A percentile compares a stretch with the other conserved stretches of the same genome.
These are phyloP conservation scores for Desmodesmus armatus DNA, from an alignment of 139 green algal genomes.

Conservation along the genomic window DNA sequence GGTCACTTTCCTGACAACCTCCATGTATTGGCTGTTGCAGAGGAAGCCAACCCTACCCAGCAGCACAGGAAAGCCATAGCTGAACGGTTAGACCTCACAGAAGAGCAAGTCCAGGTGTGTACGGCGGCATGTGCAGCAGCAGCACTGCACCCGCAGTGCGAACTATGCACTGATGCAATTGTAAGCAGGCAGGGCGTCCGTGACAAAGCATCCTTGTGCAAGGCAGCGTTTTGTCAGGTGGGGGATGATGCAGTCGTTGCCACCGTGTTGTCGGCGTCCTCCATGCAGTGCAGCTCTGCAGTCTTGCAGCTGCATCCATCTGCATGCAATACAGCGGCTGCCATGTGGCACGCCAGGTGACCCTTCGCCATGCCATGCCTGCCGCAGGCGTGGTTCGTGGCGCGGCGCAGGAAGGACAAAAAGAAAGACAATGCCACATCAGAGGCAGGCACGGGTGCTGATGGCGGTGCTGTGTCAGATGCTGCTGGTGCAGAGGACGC, in stretches of 20 bases:
- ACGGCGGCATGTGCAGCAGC: not conserved
- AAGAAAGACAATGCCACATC: constrained; percentile 29
- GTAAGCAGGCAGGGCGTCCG: too few relatives aligned
- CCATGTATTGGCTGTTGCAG: constrained; percentile 50
- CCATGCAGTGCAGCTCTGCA: too few relatives aligned
- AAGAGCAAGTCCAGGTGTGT: constrained; percentile 78
- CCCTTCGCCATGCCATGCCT: too few relatives aligned
- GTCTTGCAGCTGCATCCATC: too few relatives aligned
- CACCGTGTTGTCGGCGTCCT: too few relatives aligned
- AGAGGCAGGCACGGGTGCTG: not conserved
- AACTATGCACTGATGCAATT: not conserved
- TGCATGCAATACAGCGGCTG: too few relatives aligned
- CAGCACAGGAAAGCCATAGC: constrained; percentile 70
- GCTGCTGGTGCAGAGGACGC: not conserved
- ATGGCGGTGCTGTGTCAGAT: not conserved
- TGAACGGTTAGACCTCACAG: constrained; percentile 73
- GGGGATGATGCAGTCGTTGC: too few relatives aligned
- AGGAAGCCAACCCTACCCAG: constrained; percentile 67
- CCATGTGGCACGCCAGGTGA: too few relatives aligned
- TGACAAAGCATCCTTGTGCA: too few relatives aligned
- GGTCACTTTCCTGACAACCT: not conserved
- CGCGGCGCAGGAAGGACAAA: constrained; percentile 70
- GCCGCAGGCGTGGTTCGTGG: constrained; percentile 79
- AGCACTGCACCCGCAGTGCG: not conserved
- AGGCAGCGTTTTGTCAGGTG: too few relatives aligned